Conservation (phyloP, 2,329 filamentous ascomycete genomes). For the Akanthomyces uredinophilus region DNA sequence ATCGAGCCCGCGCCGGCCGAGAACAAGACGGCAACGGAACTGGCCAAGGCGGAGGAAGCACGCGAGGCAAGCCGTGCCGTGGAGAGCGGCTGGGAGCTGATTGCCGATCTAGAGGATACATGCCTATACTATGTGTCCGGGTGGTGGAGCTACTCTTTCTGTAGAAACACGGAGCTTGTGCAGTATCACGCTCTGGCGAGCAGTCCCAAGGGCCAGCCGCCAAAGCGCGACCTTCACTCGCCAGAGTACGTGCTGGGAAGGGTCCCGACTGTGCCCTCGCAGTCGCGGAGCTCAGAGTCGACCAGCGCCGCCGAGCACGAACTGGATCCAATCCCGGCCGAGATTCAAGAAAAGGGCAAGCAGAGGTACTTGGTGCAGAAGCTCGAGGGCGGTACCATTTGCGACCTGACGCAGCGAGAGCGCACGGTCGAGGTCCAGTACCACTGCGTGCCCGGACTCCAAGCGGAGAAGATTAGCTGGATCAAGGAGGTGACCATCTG, state of each 20-base stretch:
- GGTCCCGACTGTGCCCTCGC: conserved; percentile 30
- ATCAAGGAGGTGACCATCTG: conserved; percentile 92
- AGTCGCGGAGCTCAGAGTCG: conserved; percentile 19
- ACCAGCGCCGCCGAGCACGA: conserved; percentile 22
- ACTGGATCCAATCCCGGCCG: conserved; percentile 42
- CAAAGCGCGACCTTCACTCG: conserved; percentile 69
- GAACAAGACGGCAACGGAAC: conserved; percentile 61
- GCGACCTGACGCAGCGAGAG: conserved; percentile 77
- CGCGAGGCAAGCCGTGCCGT: conserved; percentile 75
- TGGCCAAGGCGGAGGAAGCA: conserved; percentile 68
- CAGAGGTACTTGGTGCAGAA: conserved; percentile 82
- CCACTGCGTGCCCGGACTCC: conserved; percentile 70
- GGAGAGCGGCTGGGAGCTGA: conserved; percentile 71
- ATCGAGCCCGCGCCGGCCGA: conserved; percentile 53
- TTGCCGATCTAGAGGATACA: conserved; percentile 71
- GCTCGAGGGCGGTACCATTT: conserved; percentile 72
- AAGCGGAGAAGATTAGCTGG: conserved; percentile 74
- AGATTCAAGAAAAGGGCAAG: conserved; percentile 76
- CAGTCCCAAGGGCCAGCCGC: conserved; percentile 62
- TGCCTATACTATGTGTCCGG: conserved; percentile 80
- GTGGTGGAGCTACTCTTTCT: conserved; percentile 97
- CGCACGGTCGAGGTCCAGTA: conserved; percentile 81
- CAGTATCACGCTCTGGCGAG: conserved; percentile 83
- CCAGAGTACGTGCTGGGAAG: conserved; percentile 73
- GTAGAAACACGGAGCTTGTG: conserved; percentile 79